Evolutionary conservation across 2,329 filamentous ascomycete genomes (phyloP).

Genomic region (Aspergillus sp.): DNA sequence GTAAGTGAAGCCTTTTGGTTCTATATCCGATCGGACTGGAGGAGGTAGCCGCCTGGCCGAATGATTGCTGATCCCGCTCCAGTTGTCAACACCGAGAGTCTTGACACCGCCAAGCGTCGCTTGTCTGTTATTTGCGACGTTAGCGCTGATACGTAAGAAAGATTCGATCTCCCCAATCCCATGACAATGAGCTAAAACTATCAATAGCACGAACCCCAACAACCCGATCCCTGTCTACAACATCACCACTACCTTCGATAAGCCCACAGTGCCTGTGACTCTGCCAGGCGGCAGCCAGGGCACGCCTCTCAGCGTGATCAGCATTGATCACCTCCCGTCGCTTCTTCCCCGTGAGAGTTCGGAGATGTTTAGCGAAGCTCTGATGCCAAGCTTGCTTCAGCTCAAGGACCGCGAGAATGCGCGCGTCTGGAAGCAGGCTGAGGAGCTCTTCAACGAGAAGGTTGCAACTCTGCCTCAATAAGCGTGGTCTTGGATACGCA

Average conservation of each 20-base stretch:
- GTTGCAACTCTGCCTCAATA: slow-evolving; percentile 63
- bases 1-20: not conserved
- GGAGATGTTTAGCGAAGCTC: slow-evolving; percentile 76
- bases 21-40: not conserved
- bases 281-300: slow-evolving; percentile 50
- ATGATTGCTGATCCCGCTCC: not conserved
- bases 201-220: slow-evolving; percentile 46
- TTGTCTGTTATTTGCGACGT: slow-evolving; percentile 82
- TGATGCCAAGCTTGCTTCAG: slow-evolving; percentile 74
- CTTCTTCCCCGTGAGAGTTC: slow-evolving; percentile 83
- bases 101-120: slow-evolving; percentile 67
- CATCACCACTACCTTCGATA: slow-evolving; percentile 81
- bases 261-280: slow-evolving; percentile 78
- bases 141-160: slow-evolving; percentile 40
- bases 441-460: slow-evolving; percentile 83
- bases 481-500: not conserved
- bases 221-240: slow-evolving; percentile 71
- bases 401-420: slow-evolving; percentile 73
- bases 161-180: not conserved
- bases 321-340: slow-evolving; percentile 81
- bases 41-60: not conserved
- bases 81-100: slow-evolving; percentile 68
- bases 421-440: slow-evolving; percentile 78
- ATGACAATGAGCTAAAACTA: not conserved
- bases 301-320: slow-evolving; percentile 74